Conservation (phyloP, 148 eudicot species). For the Fagopyrum tataricum region DNA sequence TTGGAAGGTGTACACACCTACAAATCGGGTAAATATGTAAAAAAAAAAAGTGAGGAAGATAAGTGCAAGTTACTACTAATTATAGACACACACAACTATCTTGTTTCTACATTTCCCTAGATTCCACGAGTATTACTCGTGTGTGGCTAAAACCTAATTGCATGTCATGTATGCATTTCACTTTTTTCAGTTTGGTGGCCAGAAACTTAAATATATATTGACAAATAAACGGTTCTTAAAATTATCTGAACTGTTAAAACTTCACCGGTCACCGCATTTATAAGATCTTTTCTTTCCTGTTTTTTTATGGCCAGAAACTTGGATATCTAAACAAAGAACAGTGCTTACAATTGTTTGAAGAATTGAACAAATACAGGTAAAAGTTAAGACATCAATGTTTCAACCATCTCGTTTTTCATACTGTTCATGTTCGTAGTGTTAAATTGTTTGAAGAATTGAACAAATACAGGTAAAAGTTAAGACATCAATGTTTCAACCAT, state of each 20-base stretch:
- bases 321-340: slow-evolving; percentile 64
- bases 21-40: not conserved
- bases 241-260: slow-evolving; percentile 24
- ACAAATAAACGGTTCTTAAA: slow-evolving; percentile 52
- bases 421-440: not conserved
- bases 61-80: not conserved
- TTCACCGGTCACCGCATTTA: not conserved
- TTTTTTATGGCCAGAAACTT: slow-evolving; percentile 28
- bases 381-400: not conserved
- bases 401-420: not conserved
- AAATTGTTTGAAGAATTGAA: slow-evolving; percentile 78
- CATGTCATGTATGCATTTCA: not conserved
- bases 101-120: not conserved
- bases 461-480: slow-evolving; percentile 63
- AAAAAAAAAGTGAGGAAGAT: not conserved
- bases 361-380: slow-evolving; percentile 87
- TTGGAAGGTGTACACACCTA: not conserved
- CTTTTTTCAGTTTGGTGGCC: slow-evolving; percentile 11
- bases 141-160: not conserved
- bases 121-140: not conserved
- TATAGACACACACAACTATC: not conserved
- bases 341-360: slow-evolving; percentile 68
- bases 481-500: not conserved
- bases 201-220: slow-evolving; percentile 49
- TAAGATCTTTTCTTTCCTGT: not conserved